Conservation (phyloP, 179 eudicot species). For the Corrigiola litoralis region DNA sequence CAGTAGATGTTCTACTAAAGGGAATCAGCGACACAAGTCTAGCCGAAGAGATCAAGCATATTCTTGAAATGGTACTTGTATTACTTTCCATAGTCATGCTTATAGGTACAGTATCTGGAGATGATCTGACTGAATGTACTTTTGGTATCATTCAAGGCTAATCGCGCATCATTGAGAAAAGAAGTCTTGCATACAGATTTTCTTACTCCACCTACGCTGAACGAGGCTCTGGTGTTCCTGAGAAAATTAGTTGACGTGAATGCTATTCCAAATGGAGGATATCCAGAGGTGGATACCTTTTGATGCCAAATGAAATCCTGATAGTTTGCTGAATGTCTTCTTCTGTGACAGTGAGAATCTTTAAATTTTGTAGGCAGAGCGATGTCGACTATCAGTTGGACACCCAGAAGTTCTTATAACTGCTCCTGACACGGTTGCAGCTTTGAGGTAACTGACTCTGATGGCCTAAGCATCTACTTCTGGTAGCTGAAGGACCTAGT, state of each 20-base stretch:
- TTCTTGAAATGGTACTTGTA: conserved; percentile 67
- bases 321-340: not conserved
- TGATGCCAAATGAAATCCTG: not conserved
- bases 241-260: conserved; percentile 64
- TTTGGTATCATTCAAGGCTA: conserved; percentile 45
- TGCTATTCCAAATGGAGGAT: conserved; percentile 74
- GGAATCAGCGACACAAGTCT: conserved; percentile 46
- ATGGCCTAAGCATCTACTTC: not conserved
- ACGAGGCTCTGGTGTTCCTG: conserved; percentile 59
- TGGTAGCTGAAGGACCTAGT: not conserved
- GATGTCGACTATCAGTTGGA: conserved; percentile 88
- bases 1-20: conserved; percentile 34
- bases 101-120: not conserved
- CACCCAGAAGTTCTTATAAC: conserved; percentile 55
- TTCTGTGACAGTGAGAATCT: not conserved
- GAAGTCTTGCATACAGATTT: conserved; percentile 83
- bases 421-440: conserved; percentile 64
- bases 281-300: conserved; percentile 59
- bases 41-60: conserved; percentile 64
- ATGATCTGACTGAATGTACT: conserved; percentile 9
- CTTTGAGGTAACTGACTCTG: conserved; percentile 50
- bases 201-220: conserved; percentile 71
- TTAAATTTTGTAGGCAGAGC: conserved; percentile 62
- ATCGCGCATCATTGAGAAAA: conserved; percentile 61
- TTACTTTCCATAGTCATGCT: not conserved